A percentile compares a stretch with the other conserved stretches of the same genome.
Conservation (phyloP, 2,329 filamentous ascomycete genomes). For the Pyrenophora tritici-repentis region DNA sequence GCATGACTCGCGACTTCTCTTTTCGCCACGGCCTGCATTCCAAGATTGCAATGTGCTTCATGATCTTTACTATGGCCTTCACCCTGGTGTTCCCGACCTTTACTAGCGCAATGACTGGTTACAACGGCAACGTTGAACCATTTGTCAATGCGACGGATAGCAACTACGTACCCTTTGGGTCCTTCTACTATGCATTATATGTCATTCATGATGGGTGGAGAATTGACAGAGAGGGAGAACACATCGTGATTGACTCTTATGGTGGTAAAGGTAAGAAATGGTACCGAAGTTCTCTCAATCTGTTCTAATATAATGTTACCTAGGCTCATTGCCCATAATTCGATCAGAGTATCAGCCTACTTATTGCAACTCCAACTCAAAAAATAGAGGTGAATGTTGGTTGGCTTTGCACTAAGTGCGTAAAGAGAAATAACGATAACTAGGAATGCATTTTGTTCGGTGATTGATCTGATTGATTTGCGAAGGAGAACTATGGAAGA, state of each 20-base stretch:
- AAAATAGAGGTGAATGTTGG: too few species aligned
- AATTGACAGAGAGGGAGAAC: slow-evolving; percentile 3
- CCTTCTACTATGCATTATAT: slow-evolving; percentile 10
- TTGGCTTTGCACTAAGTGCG: too few species aligned
- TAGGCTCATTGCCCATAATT: too few species aligned
- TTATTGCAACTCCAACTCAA: too few species aligned
- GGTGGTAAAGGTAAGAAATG: not conserved
- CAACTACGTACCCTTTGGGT: slow-evolving; percentile 12
- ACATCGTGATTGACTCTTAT: not conserved
- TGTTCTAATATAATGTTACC: too few species aligned
- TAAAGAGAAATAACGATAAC: too few species aligned
- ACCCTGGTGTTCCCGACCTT: slow-evolving; percentile 24
- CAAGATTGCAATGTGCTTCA: slow-evolving; percentile 25
- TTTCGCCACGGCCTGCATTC: slow-evolving; percentile 18
- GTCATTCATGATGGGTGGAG: slow-evolving; percentile 24
- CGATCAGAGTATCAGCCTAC: too few species aligned
- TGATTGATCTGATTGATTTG: too few species aligned
- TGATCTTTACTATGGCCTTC: slow-evolving; percentile 23
- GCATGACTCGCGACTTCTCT: slow-evolving; percentile 11
- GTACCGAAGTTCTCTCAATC: not conserved
- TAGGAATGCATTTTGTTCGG: too few species aligned
- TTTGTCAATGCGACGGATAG: slow-evolving; percentile 11
- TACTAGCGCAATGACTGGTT: slow-evolving; percentile 28
- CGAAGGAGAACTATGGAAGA: too few species aligned
- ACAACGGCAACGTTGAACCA: slow-evolving; percentile 12